Evolutionary conservation across 2,329 filamentous ascomycete species (phyloP).

Genomic region (Venturia aucupariae): DNA sequence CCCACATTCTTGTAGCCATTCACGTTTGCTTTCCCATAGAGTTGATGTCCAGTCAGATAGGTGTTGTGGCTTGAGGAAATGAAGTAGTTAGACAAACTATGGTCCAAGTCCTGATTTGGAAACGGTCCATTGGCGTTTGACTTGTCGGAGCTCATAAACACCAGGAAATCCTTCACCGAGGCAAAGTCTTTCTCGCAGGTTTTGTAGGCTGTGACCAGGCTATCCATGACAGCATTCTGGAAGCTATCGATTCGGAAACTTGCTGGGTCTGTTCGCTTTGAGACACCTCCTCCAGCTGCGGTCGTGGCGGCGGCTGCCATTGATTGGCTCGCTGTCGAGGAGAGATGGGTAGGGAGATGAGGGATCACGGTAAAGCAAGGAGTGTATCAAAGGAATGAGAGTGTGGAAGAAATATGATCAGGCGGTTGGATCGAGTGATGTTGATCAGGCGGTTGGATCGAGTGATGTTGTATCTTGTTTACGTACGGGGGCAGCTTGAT

Average conservation of each 20-base stretch:
- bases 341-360: neutral
- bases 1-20: constrained; percentile 68
- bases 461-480: no score
- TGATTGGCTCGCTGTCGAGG: neutral
- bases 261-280: constrained; percentile 9
- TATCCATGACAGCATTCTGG: constrained; percentile 6
- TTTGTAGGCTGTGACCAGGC: constrained; percentile 8
- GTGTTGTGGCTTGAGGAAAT: constrained; percentile 95
- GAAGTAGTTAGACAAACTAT: constrained; percentile 79
- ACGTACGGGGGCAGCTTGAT: no score
- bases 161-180: constrained; percentile 34
- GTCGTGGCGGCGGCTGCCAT: neutral
- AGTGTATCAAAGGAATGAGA: neutral
- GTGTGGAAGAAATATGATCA: neutral
- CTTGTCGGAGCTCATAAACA: constrained; percentile 38
- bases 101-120: constrained; percentile 46
- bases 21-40: constrained; percentile 66
- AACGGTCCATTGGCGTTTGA: constrained; percentile 37
- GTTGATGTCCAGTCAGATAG: constrained; percentile 79
- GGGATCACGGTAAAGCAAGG: no score
- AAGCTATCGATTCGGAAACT: constrained; percentile 11
- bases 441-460: neutral
- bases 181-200: neutral
- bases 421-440: no score
- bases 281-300: constrained; percentile 13